Base-by-base conservation (phyloP, 1,284 basidiomycete species). In the Boletus sp. region DNA sequence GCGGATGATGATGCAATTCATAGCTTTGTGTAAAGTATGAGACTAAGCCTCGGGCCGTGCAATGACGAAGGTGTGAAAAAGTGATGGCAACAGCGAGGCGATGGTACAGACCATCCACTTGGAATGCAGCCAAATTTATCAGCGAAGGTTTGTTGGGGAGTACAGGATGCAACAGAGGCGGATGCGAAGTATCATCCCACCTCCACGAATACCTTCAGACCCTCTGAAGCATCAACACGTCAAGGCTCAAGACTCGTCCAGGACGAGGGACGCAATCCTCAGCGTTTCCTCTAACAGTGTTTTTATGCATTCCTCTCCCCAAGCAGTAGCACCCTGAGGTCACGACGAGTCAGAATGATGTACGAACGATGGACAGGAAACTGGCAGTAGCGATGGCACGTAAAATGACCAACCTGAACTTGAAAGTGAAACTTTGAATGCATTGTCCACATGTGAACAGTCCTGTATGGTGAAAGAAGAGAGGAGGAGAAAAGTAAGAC, bases 381-480 rank as follows among this genome's bases (percentile, higher is more conserved):
- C 7, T 6, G 2, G 6, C 4, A 37, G 45, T 4, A 16, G 29
- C 24, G 29, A n/a, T 7, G 20, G 7, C 35, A 27, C 3, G 2
- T 1, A 31, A 22, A 29, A 11, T 2, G 11, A 57, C 61, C 9
- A 7, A 68, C 64, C 39, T 62, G 55, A 22, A 66, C 12, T 31
- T 66, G 58, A 41, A 65, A 49, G 41, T 51, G 37, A 1, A 65
- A n/a, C 41, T 55, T 65, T 1, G 66, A 68, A 20, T 57, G 56
- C 36, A 68, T 66, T 12, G 66, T 53, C 64, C 64, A 68, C 31
- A 57, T 57, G 31, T 66, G 66, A 36, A 64, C 36, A 1, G 50
- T 57, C 43, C 64, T 65, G 41, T 4, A 12, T 16, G 18, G 3
- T 7, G 22, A 11, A 18, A 13, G n/a, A 3, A 41, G 29, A 43